Percentiles rank a stretch among this genome's conserved stretches.
Evolutionary conservation across 2,329 filamentous ascomycete genomes (phyloP).

Genomic region (Exophiala lecanii-corni): DNA sequence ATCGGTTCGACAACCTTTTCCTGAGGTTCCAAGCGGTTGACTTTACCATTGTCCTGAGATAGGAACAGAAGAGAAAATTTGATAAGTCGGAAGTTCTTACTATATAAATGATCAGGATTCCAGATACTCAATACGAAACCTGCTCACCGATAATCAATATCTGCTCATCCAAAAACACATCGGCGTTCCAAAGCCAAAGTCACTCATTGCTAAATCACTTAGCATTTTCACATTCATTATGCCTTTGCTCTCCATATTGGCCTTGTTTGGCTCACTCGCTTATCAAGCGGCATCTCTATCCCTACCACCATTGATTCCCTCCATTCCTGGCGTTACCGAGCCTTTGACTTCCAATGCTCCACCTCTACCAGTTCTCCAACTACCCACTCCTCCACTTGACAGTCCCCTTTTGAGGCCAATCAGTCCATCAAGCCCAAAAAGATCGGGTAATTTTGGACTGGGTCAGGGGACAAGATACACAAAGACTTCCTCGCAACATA

Average conservation of each 20-base stretch:
- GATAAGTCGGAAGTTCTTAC: too few relatives aligned
- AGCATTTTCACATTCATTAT: too few relatives aligned
- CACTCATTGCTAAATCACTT: too few relatives aligned
- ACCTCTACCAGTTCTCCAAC: conserved; percentile 55
- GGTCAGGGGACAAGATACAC: conserved; percentile 56
- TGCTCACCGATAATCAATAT: too few relatives aligned
- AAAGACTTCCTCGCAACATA: conserved; percentile 56
- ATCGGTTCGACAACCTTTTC: too few relatives aligned
- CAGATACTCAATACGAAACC: too few relatives aligned
- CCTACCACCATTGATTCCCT: conserved; percentile 54
- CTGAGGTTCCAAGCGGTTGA: too few relatives aligned
- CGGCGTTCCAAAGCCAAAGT: too few relatives aligned
- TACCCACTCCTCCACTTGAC: conserved; percentile 55
- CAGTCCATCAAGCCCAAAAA: conserved; percentile 58
- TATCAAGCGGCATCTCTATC: background rate
- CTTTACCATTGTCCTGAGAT: too few relatives aligned
- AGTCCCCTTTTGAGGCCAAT: conserved; percentile 50
- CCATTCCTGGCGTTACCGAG: conserved; percentile 57
- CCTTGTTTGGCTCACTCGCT: background rate
- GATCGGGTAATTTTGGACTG: conserved; percentile 62
- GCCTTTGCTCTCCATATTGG: background rate
- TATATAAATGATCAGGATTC: too few relatives aligned
- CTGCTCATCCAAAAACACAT: too few relatives aligned
- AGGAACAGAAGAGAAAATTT: too few relatives aligned
- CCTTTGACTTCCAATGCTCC: conserved; percentile 48